Evolutionary conservation across 257 asterid species (phyloP).

Genomic region (Rehmannia glutinosa): DNA sequence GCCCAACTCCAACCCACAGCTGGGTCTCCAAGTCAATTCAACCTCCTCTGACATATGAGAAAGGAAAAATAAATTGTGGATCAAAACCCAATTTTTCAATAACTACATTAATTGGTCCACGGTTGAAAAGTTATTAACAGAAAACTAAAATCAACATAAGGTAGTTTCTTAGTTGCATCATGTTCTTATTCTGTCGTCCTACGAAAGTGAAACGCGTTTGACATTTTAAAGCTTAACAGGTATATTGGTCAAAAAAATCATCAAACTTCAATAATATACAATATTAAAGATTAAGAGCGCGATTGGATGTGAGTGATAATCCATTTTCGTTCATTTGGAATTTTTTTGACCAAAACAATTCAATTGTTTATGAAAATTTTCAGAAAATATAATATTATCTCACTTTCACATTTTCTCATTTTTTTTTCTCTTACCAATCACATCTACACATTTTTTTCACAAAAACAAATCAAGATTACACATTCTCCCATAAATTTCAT

Average conservation of each 20-base stretch:
- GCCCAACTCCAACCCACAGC: neutral
- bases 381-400: too few species aligned
- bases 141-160: neutral
- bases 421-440: too few species aligned
- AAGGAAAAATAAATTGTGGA: neutral
- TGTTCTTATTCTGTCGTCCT: neutral
- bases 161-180: neutral
- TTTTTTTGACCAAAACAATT: too few species aligned
- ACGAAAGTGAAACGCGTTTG: neutral
- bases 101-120: neutral
- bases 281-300: too few species aligned
- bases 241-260: neutral
- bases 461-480: too few species aligned
- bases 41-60: neutral
- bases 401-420: too few species aligned
- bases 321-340: too few species aligned
- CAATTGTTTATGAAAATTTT: too few species aligned
- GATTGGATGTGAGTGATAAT: too few species aligned
- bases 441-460: too few species aligned
- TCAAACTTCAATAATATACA: neutral
- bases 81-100: neutral
- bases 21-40: neutral
- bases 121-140: neutral
- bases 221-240: neutral
- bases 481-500: too few species aligned